Conservation (phyloP, 177 flowering plant genomes). For the Vitis hybrid region DNA sequence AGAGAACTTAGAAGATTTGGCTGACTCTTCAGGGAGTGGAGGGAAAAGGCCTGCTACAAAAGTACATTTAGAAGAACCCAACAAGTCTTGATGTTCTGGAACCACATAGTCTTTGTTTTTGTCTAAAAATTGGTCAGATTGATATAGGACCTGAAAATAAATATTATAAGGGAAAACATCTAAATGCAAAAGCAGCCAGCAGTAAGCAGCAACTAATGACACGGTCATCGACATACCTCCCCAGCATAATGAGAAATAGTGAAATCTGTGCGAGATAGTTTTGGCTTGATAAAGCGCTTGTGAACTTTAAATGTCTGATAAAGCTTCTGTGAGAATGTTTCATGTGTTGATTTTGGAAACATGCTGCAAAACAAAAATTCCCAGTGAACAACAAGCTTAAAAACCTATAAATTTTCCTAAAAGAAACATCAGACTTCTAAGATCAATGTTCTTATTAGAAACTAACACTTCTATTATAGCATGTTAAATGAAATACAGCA, state of each 20-base stretch:
- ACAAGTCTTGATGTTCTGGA: constrained; percentile 68
- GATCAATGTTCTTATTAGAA: too few relatives aligned
- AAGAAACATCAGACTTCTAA: too few relatives aligned
- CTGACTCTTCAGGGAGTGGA: constrained; percentile 54
- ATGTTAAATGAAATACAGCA: too few relatives aligned
- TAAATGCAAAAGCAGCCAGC: not conserved
- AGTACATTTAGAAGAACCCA: constrained; percentile 58
- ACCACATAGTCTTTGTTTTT: constrained; percentile 82
- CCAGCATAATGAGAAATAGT: constrained; percentile 56
- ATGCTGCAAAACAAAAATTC: constrained; percentile 29
- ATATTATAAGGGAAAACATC: not conserved
- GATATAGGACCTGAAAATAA: constrained; percentile 59
- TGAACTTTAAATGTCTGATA: constrained; percentile 48
- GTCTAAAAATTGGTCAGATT: constrained; percentile 73
- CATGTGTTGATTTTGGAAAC: constrained; percentile 61
- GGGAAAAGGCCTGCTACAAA: constrained; percentile 77
- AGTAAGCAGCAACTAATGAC: not conserved
- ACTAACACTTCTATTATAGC: too few relatives aligned
- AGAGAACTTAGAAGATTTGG: constrained; percentile 73
- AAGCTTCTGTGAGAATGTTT: constrained; percentile 49
- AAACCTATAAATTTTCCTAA: not conserved
- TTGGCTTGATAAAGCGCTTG: constrained; percentile 54
- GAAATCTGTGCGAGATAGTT: constrained; percentile 53
- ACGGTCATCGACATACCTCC: constrained; percentile 32
- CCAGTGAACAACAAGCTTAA: not conserved